Percentiles rank a stretch among this genome's conserved stretches.
These are phyloP conservation scores for Austroboletus festivus DNA, from an alignment of 768 basidiomycete species.

Conservation along the genomic window DNA sequence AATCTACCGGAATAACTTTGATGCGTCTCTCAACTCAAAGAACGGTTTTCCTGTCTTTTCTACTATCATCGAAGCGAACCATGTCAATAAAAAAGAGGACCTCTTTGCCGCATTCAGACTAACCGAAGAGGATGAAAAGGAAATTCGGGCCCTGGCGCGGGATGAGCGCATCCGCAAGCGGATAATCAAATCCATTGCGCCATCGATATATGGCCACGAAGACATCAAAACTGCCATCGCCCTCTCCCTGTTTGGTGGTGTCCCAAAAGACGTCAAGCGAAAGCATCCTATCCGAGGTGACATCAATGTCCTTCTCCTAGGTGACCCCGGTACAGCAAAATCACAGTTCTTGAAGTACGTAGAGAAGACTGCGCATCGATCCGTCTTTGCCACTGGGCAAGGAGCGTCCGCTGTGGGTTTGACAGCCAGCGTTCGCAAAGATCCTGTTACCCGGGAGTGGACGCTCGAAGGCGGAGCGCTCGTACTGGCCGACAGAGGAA, in stretches of 20 bases:
- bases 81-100: constrained; percentile 99
- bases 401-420: constrained; percentile 98
- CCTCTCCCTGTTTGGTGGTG: constrained; percentile 90
- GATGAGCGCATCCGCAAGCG: constrained; percentile 96
- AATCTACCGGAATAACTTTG: constrained; percentile 98
- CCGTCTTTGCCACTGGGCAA: constrained; percentile 97
- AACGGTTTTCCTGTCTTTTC: constrained; percentile 99
- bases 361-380: constrained; percentile 96
- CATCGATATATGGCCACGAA: constrained; percentile 98
- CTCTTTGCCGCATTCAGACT: constrained; percentile 97
- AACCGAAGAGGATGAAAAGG: constrained; percentile 94
- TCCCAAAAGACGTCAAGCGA: constrained; percentile 93
- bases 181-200: constrained; percentile 97
- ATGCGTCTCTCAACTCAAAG: constrained; percentile 95
- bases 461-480: constrained; percentile 97
- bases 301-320: constrained; percentile 93
- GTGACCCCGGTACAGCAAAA: constrained; percentile 98
- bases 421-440: constrained; percentile 98
- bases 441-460: constrained; percentile 97
- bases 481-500: constrained; percentile 97
- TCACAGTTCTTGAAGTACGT: constrained; percentile 99
- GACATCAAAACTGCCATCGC: constrained; percentile 98
- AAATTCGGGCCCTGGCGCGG: constrained; percentile 80
- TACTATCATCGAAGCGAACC: constrained; percentile 96
- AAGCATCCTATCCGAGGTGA: constrained; percentile 97